Evolutionary conservation across 2,329 filamentous ascomycete genomes (phyloP), one percentile per base, ranked within the genome.

Genomic region (Neopestalotiopsis rosae): DNA sequence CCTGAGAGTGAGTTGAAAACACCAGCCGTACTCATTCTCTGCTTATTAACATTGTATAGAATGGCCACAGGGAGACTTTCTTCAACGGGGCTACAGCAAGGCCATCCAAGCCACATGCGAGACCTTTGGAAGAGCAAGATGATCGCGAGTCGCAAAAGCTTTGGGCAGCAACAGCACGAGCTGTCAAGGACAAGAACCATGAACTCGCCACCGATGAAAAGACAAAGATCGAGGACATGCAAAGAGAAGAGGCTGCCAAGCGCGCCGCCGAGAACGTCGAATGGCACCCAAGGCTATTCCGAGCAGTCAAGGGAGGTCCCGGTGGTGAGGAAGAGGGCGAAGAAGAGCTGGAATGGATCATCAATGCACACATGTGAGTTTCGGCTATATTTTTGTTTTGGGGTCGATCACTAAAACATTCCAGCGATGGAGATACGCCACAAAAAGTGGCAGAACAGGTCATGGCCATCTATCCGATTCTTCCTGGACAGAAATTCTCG

Each of bases 301-400:
- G 94, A 70, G 83, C 84, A 62, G 92, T 97, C 12, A 87, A 88
- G 59, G 90, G 90, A 30, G 92, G 91, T 1, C 89, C 90, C 1
- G 91, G 91, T 40, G 91, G 90, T 1, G 78, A 87, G 4, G 93
- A 96, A 71, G 91, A 95, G 78, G 93, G 93, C 34, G 93, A 97
- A 79, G 94, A 97, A 78, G 94, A 93, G 72, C 83, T 99, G 38
- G 96, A 98, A 81, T 99, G 94, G 94, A 95, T 98, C 76, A 93
- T 99, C 76, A 92, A 95, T 79, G 92, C 95, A 1, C 86, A 91
- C 68, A 88, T 99, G 94, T 97, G 81, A 77, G 85, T 57, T 0
- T 77, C 13, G 34, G 28, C 5, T 59, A 14, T 30, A 7, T 57
- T 38, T 10, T 67, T 30, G 40, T 40, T 30, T 20, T 14, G 34